phyloP scores from a whole-genome alignment of 164 flowering plant species.

The Macadamia integrifolia region DNA sequence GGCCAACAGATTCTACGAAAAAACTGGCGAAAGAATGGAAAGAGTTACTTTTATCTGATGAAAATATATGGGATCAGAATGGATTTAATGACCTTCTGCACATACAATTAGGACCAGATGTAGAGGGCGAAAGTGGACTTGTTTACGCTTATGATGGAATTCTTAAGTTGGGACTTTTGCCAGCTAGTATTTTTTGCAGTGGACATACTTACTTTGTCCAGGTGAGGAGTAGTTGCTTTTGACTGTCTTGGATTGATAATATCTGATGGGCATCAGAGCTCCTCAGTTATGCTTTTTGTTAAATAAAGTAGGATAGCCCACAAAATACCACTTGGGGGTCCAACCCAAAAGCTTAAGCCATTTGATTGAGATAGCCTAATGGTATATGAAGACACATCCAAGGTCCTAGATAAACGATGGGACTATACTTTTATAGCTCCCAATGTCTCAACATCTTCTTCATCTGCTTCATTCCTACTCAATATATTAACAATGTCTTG shows the following conservation, averaged over 20 bases:
- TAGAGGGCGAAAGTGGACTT: conserved; percentile 79
- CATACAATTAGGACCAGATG: conserved; percentile 77
- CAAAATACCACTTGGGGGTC: too few relatives aligned
- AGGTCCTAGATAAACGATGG: too few relatives aligned
- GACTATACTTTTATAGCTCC: too few relatives aligned
- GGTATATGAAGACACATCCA: too few relatives aligned
- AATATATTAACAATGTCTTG: not conserved
- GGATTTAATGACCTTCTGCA: conserved; percentile 83
- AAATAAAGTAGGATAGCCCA: too few relatives aligned
- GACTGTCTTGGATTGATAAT: not conserved
- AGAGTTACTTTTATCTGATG: conserved; percentile 79
- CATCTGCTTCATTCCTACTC: not conserved
- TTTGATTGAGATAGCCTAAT: too few relatives aligned
- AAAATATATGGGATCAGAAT: conserved; percentile 94
- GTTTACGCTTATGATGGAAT: conserved; percentile 86
- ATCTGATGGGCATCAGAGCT: not conserved
- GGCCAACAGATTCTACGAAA: conserved; percentile 76
- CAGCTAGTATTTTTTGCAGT: conserved; percentile 95
- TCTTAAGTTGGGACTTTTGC: conserved; percentile 82
- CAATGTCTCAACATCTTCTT: not conserved
- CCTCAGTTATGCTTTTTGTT: not conserved
- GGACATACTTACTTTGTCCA: conserved; percentile 98
- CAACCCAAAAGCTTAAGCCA: too few relatives aligned
- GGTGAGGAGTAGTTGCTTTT: conserved; percentile 33
- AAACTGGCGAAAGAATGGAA: conserved; percentile 87